These are phyloP conservation scores for Wilcoxina mikolae DNA, from an alignment of 495 filamentous ascomycete genomes.

Conservation along the genomic window DNA sequence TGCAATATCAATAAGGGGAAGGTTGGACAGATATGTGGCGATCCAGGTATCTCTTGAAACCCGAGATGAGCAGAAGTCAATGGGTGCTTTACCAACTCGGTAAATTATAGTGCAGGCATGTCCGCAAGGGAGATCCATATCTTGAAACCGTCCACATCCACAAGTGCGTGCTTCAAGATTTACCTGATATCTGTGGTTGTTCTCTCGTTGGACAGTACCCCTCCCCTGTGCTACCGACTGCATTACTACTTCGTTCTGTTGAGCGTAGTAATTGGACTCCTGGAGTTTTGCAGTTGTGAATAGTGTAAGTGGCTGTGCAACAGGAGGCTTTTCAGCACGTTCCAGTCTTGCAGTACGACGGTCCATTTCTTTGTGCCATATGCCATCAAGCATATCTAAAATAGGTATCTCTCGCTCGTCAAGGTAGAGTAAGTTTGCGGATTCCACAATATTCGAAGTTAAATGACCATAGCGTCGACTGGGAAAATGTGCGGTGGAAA, in stretches of 20 bases:
- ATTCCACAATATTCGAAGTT: constrained; percentile 14
- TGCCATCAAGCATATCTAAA: constrained; percentile 4
- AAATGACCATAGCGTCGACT: constrained; percentile 6
- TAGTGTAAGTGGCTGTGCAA: background rate
- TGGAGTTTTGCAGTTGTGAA: background rate
- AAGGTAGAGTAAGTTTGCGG: constrained; percentile 6
- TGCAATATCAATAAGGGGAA: background rate
- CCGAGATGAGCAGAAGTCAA: background rate
- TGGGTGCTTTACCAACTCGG: background rate
- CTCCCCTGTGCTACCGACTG: background rate
- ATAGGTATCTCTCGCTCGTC: constrained; percentile 8
- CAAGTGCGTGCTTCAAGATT: background rate
- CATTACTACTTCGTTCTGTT: background rate
- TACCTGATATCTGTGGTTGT: background rate
- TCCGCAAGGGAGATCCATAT: constrained; percentile 13
- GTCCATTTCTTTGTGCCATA: constrained; percentile 12
- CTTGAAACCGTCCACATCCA: background rate
- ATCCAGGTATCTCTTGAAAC: background rate
- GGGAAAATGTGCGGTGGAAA: background rate
- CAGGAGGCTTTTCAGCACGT: background rate
- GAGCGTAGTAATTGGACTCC: background rate
- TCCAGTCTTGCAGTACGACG: background rate
- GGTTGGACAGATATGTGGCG: background rate
- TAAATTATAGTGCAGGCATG: background rate
- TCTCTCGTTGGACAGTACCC: background rate